These are phyloP conservation scores for Corchorus olitorius DNA, from an alignment of 345 rosid species.

Conservation along the genomic window DNA sequence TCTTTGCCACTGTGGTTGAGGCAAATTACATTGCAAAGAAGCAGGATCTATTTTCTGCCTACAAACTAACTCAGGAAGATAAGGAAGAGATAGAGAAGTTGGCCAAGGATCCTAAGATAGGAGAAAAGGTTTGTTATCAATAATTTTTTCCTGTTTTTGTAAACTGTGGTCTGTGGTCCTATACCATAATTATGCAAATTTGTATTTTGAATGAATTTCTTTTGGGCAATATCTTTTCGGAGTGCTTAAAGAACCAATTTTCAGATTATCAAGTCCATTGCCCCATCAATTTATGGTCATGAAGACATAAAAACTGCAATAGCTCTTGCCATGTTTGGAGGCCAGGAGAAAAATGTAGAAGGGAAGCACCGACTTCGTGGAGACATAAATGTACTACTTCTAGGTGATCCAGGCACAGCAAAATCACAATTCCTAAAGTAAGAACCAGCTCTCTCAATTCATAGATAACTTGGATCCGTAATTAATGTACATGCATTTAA, in stretches of 20 bases:
- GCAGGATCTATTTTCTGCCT: slow-evolving; percentile 95
- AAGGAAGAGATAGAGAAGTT: slow-evolving; percentile 85
- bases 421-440: slow-evolving; percentile 98
- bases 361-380: slow-evolving; percentile 94
- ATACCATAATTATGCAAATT: slow-evolving; percentile 2
- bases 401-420: slow-evolving; percentile 98
- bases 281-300: slow-evolving; percentile 98
- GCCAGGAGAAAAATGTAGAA: slow-evolving; percentile 92
- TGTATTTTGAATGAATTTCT: slow-evolving; percentile 1
- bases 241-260: slow-evolving; percentile 8
- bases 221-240: background rate
- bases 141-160: background rate
- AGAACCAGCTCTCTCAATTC: slow-evolving; percentile 24
- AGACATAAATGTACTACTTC: slow-evolving; percentile 89
- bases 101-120: slow-evolving; percentile 86
- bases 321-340: slow-evolving; percentile 97
- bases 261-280: slow-evolving; percentile 93
- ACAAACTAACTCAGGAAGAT: slow-evolving; percentile 97
- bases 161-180: background rate
- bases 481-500: slow-evolving; percentile 20
- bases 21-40: slow-evolving; percentile 91
- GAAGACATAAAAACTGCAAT: slow-evolving; percentile 96
- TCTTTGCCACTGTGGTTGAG: slow-evolving; percentile 95
- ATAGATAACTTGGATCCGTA: background rate
- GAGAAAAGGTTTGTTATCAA: slow-evolving; percentile 70